Percentiles rank a stretch among this genome's conserved stretches.
Conservation (phyloP, 2,329 filamentous ascomycete genomes). For the Aspergillus melleus region DNA sequence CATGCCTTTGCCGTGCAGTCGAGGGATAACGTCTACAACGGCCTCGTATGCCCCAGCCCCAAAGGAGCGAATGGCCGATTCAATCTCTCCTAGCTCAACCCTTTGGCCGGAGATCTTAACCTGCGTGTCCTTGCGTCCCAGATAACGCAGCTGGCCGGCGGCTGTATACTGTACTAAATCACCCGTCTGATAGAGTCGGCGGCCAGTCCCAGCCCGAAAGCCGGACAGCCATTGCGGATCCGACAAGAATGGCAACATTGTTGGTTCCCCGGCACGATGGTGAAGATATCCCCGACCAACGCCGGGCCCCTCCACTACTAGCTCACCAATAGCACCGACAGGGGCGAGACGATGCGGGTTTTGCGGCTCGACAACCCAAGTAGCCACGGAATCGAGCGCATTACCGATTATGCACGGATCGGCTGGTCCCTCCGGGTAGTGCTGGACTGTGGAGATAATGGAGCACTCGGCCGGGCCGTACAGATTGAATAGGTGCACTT, state of each 20-base stretch:
- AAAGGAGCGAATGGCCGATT: no score
- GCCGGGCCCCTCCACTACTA: neutral
- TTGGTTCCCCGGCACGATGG: neutral
- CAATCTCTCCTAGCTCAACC: conserved; percentile 3
- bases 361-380: conserved; percentile 25
- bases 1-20: no score
- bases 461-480: neutral
- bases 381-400: conserved; percentile 1
- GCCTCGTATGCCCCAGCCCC: no score
- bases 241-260: no score
- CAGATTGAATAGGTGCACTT: neutral
- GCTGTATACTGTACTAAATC: neutral
- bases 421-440: neutral
- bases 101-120: conserved; percentile 8
- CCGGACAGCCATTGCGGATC: no score
- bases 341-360: neutral
- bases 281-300: neutral
- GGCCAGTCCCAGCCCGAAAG: no score
- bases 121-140: neutral
- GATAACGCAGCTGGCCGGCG: neutral
- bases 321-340: neutral
- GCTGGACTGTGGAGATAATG: neutral
- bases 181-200: neutral
- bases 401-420: conserved; percentile 13
- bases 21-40: no score